Evolutionary conservation across 441 rosid species (phyloP).

Genomic region (Populus hybrid): DNA sequence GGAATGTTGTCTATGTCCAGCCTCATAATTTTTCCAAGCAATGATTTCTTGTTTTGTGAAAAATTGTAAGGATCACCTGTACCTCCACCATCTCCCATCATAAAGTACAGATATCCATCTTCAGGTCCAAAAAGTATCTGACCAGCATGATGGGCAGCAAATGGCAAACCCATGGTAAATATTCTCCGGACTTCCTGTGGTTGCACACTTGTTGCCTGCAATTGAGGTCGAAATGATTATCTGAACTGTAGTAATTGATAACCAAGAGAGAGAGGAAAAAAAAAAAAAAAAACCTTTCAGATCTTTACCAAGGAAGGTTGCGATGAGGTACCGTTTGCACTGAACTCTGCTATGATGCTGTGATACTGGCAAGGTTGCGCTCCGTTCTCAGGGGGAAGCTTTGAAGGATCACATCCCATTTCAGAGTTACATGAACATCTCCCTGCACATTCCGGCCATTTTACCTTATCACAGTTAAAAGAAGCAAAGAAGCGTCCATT

Average conservation of each 20-base stretch:
- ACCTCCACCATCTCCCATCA: constrained; percentile 56
- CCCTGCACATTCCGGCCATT: constrained; percentile 41
- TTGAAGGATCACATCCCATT: constrained; percentile 50
- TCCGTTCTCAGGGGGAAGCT: constrained; percentile 34
- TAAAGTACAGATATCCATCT: constrained; percentile 60
- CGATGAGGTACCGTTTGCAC: constrained; percentile 35
- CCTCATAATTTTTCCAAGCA: constrained; percentile 66
- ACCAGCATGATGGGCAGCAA: constrained; percentile 43
- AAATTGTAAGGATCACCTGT: constrained; percentile 52
- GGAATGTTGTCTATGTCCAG: constrained; percentile 55
- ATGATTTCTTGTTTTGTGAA: constrained; percentile 60
- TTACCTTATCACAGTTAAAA: constrained; percentile 46
- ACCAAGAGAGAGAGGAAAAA: neutral
- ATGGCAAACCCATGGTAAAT: constrained; percentile 61
- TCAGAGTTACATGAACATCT: constrained; percentile 56
- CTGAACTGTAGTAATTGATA: neutral
- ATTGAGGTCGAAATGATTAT: neutral
- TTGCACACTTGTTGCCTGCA: constrained; percentile 33
- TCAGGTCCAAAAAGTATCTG: constrained; percentile 62
- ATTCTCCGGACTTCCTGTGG: constrained; percentile 57
- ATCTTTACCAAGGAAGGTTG: constrained; percentile 35
- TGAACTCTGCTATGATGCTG: constrained; percentile 46
- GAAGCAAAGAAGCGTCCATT: constrained; percentile 39
- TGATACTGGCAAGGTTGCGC: constrained; percentile 45
- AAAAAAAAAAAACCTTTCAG: neutral